Conservation (phyloP, 2,329 filamentous ascomycete genomes). For the Xylaria sp. region DNA sequence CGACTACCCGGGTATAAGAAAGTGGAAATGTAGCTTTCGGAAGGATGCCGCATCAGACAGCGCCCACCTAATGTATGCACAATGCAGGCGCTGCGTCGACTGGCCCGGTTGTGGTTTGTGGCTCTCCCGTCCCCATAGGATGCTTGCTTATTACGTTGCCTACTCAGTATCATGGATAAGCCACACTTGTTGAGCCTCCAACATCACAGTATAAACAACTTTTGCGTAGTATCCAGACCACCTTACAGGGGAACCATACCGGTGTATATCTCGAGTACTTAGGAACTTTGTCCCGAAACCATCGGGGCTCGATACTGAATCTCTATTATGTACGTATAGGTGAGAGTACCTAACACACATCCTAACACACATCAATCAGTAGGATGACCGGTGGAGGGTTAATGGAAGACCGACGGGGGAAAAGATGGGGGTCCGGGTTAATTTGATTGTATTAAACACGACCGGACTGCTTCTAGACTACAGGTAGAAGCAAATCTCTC, state of each 20-base stretch:
- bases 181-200: conserved; percentile 2
- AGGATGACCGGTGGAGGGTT: conserved; percentile 7
- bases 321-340: neutral
- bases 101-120: conserved; percentile 5
- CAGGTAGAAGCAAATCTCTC: conserved; percentile 7
- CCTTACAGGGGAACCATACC: neutral
- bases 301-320: neutral
- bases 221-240: neutral
- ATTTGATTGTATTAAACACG: conserved; percentile 7
- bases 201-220: neutral
- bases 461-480: neutral
- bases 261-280: neutral
- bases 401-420: conserved; percentile 3
- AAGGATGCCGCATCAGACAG: conserved; percentile 7
- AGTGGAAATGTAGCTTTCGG: conserved; percentile 3
- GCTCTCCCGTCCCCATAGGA: neutral
- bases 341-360: conserved; percentile 4
- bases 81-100: conserved; percentile 13
- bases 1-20: conserved; percentile 2
- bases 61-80: neutral
- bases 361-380: conserved; percentile 6
- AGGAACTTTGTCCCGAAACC: neutral
- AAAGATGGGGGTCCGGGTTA: conserved; percentile 12
- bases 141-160: neutral
- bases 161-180: neutral